Conservation (phyloP, 306 rosid genomes). For the Citrullus mucosospermus region DNA sequence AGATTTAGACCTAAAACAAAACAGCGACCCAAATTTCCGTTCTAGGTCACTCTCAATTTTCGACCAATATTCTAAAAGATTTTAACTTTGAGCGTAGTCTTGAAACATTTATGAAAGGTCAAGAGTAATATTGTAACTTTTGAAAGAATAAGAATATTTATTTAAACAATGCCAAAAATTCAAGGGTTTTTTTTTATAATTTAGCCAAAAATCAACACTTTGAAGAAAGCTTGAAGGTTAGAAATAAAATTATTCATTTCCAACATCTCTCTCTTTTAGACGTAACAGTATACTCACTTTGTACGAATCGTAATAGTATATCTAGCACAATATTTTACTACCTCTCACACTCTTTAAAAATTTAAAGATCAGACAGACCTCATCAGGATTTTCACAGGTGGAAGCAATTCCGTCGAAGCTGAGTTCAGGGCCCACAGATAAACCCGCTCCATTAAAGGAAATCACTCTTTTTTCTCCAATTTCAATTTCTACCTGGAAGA, state of each 20-base stretch:
- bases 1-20: no score
- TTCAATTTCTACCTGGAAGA: conserved; percentile 72
- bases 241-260: background rate
- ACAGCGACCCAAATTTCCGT: no score
- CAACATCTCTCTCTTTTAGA: background rate
- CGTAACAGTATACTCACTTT: background rate
- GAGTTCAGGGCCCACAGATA: conserved; percentile 63
- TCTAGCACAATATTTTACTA: conserved; percentile 6
- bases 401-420: conserved; percentile 39
- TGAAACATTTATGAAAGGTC: no score
- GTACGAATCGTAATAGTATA: background rate
- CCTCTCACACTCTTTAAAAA: background rate
- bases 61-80: no score
- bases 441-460: conserved; percentile 61
- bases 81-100: no score
- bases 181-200: no score
- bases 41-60: no score
- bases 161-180: no score
- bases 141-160: no score
- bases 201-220: background rate
- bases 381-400: conserved; percentile 38
- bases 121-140: no score
- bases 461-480: conserved; percentile 88
- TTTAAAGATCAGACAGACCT: conserved; percentile 36
- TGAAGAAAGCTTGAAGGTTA: background rate